These are phyloP conservation scores for Bolboschoenus planiculmis DNA, from an alignment of 176 grass and related monocot genomes.

Conservation along the genomic window DNA sequence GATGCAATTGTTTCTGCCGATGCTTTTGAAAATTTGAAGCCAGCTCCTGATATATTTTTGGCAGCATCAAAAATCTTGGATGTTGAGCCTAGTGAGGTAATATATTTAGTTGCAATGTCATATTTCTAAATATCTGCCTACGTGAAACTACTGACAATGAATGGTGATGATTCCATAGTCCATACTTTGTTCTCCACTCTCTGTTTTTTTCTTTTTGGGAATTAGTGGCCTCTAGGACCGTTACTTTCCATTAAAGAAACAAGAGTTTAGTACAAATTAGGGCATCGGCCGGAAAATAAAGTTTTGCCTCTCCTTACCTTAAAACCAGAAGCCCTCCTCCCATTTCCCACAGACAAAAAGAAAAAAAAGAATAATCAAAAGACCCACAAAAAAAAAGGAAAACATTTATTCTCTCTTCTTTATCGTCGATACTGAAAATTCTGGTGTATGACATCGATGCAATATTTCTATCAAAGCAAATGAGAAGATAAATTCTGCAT, in stretches of 20 bases:
- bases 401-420: neutral
- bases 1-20: conserved; percentile 94
- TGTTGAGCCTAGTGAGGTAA: conserved; percentile 60
- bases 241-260: neutral
- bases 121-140: neutral
- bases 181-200: neutral
- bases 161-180: neutral
- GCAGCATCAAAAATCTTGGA: conserved; percentile 75
- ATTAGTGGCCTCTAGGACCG: neutral
- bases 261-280: neutral
- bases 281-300: neutral
- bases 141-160: conserved; percentile 10
- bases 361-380: neutral
- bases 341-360: too few species aligned
- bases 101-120: conserved; percentile 1
- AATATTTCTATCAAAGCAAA: neutral
- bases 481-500: neutral
- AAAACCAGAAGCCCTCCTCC: too few species aligned
- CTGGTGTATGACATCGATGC: neutral
- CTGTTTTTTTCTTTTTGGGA: neutral
- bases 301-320: too few species aligned
- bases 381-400: neutral
- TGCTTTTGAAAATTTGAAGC: conserved; percentile 94
- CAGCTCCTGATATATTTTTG: conserved; percentile 93
- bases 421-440: neutral